Evolutionary conservation across 2,329 filamentous ascomycete genomes (phyloP).

Genomic region (Fusarium multiceps): DNA sequence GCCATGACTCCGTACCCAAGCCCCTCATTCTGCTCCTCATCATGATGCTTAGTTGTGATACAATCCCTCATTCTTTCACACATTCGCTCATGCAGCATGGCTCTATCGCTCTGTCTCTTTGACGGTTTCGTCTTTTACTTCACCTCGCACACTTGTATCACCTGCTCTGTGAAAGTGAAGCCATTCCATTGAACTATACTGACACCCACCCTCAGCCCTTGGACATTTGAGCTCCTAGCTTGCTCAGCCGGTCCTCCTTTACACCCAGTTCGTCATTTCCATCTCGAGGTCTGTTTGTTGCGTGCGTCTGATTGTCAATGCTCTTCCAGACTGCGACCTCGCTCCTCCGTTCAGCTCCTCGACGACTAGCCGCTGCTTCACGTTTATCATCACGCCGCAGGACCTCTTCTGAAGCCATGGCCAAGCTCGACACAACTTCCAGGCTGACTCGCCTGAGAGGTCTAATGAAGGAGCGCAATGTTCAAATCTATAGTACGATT

Average conservation of each 20-base stretch:
- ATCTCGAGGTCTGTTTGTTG: conserved; percentile 21
- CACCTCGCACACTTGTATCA: neutral
- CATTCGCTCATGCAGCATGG: neutral
- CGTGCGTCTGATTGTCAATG: conserved; percentile 41
- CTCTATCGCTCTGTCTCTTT: neutral
- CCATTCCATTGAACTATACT: conserved; percentile 4
- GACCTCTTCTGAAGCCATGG: conserved; percentile 46
- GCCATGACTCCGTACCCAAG: conserved; percentile 34
- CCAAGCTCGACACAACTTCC: conserved; percentile 76
- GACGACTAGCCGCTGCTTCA: conserved; percentile 23
- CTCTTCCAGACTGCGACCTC: conserved; percentile 40
- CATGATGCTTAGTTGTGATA: conserved; percentile 8
- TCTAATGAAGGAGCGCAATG: conserved; percentile 86
- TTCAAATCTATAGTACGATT: conserved; percentile 91
- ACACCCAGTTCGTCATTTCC: conserved; percentile 19
- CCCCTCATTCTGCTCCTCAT: conserved; percentile 32
- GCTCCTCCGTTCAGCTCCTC: conserved; percentile 38
- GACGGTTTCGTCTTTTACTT: neutral
- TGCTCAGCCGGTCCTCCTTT: neutral
- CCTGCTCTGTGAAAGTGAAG: neutral
- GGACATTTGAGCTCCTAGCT: conserved; percentile 5
- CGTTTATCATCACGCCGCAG: conserved; percentile 24
- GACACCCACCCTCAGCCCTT: conserved; percentile 2
- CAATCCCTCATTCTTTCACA: neutral
- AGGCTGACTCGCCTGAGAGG: conserved; percentile 81